Evolutionary conservation across 129 eudicot species (phyloP), one percentile per base, ranked within the genome.

Genomic region (Silybum marianum): DNA sequence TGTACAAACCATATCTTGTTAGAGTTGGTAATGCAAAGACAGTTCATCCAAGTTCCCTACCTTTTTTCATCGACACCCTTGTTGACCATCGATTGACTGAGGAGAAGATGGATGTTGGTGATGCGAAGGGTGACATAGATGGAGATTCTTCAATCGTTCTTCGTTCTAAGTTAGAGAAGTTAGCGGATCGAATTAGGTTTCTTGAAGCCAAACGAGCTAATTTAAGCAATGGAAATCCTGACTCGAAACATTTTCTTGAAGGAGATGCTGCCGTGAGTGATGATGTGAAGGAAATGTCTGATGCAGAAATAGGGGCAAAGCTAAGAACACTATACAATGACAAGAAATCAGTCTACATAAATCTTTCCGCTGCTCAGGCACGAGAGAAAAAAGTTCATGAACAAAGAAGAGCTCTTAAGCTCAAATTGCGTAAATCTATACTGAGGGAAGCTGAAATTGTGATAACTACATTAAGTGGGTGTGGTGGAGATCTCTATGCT

Each of bases 11-110:
- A 68, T 96, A 89, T 88, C 93, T 96, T 88, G 99, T 96, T 48
- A 89, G 99, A 85, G 98, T 96, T 78, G 99, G 99, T 80, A 96
- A 96, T 91, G 88, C 93, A 54, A 96, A 96, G 87, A 93, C 99
- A 32, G 89, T 96, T 71, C 99, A 96, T 86, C 88, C 93, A 32
- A 90, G 79, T 80, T 96, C 97, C 14, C 70, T 93, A 10, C 98
- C 98, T 60, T 91, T 88, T 84, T 91, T 88, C 85, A 96, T 96
- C 36, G 98, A 96, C 86, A 91, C 98, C 7, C 92, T 96, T 48
- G 98, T 96, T 78, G 99, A 93, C 77, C 88, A 90, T 14, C 97
- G 91, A 75, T 69, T 93, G 80, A 85, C 70, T 0, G 92, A 91
- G 80, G 90, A 90, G 82, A 93, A 63, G 77, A 80, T 23, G 42